Percentiles rank a stretch among this genome's conserved stretches.
phyloP scores from a whole-genome alignment of 1,139 yeast species.

The Debaryomycetaceae sp. region DNA sequence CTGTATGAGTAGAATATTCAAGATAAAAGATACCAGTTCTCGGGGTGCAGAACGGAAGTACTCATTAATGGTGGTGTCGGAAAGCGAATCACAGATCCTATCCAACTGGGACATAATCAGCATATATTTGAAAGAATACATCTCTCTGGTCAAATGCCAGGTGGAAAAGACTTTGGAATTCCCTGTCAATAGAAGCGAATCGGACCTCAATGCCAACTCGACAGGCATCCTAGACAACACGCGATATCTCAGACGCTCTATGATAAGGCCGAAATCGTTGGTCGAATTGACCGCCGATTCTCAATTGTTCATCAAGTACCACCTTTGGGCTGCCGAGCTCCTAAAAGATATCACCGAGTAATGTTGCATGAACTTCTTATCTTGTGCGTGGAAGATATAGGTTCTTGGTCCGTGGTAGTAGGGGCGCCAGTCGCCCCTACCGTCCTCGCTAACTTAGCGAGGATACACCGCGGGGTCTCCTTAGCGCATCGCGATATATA shows the following conservation, averaged over 20 bases:
- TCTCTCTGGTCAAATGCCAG: conserved; percentile 43
- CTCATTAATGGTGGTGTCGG: conserved; percentile 60
- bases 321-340: conserved; percentile 61
- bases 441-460: not conserved
- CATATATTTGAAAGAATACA: conserved; percentile 49
- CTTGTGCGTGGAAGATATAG: not conserved
- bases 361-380: not conserved
- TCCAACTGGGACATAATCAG: conserved; percentile 57
- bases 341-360: conserved; percentile 16
- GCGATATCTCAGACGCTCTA: conserved; percentile 49
- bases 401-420: not conserved
- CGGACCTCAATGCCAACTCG: conserved; percentile 12
- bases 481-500: not conserved
- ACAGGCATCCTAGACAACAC: conserved; percentile 43
- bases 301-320: conserved; percentile 59
- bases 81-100: conserved; percentile 50
- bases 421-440: not conserved
- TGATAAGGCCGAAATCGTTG: conserved; percentile 54
- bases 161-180: conserved; percentile 27
- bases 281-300: conserved; percentile 59
- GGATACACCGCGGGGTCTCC: not conserved
- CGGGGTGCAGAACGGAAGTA: conserved; percentile 79
- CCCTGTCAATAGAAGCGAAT: conserved; percentile 3
- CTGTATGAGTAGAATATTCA: conserved; percentile 64
- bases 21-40: conserved; percentile 65